Evolutionary conservation across 1,284 basidiomycete species (phyloP), one percentile per base, ranked within the genome.

Genomic region (Boletus sp.): DNA sequence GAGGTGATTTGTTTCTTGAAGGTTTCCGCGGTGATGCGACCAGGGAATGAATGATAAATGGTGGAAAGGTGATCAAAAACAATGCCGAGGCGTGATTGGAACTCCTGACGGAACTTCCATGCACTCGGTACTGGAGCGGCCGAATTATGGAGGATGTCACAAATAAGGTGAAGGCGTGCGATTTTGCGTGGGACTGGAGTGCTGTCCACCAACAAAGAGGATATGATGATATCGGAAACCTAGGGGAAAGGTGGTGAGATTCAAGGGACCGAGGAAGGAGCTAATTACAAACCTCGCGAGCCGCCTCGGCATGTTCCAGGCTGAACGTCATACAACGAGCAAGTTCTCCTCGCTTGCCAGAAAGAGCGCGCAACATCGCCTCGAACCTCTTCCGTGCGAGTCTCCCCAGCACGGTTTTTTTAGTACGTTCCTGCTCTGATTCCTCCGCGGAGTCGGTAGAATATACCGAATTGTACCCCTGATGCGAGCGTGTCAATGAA

Each of bases 121-220:
- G 93, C 93, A 73, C 89, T 92, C 2, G 92, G 89, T 11, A 95
- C 81, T 4, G 92, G 79, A 6, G 89, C 89, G 41, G 94, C 95
- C 3, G 93, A 94, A 72, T 99, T 99, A 77, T 98, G 95, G 31
- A 99, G 81, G 61, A 99, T 97, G 70, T 99, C 97, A 67, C 95
- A 98, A 55, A 99, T 92, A 48, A 98, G 84, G 75, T 98, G 89
- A 29, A 99, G 84, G 9, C 97, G 87, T 7, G 97, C 94, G 50
- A 99, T 84, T 73, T 99, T 99, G 63, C 96, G 87, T 39, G 97
- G 96, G 13, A 99, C 90, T 1, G 97, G 89, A 0, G 97, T 99
- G 18, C 84, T 79, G 58, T 94, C 91, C 15, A 96, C 86, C 31
- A 91, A 79, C 6, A 97, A 77, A 4, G 94, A 94, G 39, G 88